Conservation (phyloP, 441 rosid species). For the Sinapis alba region DNA sequence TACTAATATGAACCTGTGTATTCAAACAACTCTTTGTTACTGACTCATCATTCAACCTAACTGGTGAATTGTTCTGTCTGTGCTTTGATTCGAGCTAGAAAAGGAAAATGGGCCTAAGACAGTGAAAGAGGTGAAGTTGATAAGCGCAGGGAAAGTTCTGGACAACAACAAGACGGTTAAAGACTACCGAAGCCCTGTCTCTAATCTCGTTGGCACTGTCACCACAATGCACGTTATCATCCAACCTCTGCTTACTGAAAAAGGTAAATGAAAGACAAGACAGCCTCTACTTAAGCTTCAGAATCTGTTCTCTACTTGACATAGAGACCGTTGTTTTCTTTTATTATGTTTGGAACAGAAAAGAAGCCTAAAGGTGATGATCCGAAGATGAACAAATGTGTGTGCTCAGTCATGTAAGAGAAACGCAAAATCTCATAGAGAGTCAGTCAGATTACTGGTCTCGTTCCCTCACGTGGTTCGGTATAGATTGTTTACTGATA, state of each 20-base stretch:
- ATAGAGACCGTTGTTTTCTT: slow-evolving; percentile 6
- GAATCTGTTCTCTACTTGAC: slow-evolving; percentile 14
- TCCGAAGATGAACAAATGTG: slow-evolving; percentile 74
- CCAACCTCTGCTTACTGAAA: slow-evolving; percentile 74
- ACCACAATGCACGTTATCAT: slow-evolving; percentile 97
- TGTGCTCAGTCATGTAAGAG: slow-evolving; percentile 75
- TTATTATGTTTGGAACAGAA: slow-evolving; percentile 55
- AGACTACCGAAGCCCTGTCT: slow-evolving; percentile 83
- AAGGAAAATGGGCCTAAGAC: slow-evolving; percentile 89
- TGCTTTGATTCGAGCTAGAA: slow-evolving; percentile 46
- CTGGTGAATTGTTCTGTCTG: slow-evolving; percentile 9
- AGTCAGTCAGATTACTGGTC: slow-evolving; percentile 16
- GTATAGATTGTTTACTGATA: slow-evolving; percentile 42
- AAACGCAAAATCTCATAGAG: slow-evolving; percentile 15
- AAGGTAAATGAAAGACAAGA: slow-evolving; percentile 51
- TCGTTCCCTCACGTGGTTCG: slow-evolving; percentile 24
- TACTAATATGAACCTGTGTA: neutral
- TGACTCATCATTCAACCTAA: neutral
- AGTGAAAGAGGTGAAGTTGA: slow-evolving; percentile 88
- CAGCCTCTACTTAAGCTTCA: slow-evolving; percentile 28
- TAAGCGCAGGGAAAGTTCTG: slow-evolving; percentile 91
- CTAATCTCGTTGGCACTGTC: slow-evolving; percentile 81
- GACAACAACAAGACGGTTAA: slow-evolving; percentile 83
- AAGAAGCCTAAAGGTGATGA: slow-evolving; percentile 58
- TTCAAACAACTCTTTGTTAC: neutral